These are phyloP conservation scores for Botrytis sinoallii DNA, from an alignment of 2,329 filamentous ascomycete genomes.

Conservation along the genomic window DNA sequence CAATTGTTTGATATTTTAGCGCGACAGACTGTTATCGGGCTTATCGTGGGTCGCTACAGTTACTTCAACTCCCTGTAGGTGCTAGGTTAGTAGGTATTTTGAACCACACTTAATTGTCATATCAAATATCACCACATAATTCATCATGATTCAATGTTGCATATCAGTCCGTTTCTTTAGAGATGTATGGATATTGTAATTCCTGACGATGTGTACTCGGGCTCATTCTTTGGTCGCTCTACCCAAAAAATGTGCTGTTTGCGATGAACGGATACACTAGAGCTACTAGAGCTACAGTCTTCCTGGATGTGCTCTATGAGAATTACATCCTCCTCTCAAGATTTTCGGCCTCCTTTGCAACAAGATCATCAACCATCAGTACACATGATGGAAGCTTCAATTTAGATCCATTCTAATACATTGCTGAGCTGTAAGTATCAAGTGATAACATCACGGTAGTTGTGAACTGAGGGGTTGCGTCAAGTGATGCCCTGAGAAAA, in stretches of 20 bases:
- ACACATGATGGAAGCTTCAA: neutral
- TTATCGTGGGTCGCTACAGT: neutral
- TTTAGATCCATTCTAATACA: neutral
- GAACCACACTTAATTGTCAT: neutral
- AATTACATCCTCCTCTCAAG: neutral
- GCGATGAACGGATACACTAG: neutral
- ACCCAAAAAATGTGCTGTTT: neutral
- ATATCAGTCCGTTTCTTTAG: neutral
- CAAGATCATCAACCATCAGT: neutral
- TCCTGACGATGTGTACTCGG: neutral
- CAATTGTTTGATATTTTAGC: constrained; percentile 4
- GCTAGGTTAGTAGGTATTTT: too few relatives aligned
- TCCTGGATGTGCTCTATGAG: neutral
- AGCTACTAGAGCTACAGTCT: neutral
- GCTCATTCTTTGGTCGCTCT: neutral
- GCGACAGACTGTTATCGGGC: constrained; percentile 7
- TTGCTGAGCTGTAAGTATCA: neutral
- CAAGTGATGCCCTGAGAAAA: neutral
- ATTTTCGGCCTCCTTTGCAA: too few relatives aligned
- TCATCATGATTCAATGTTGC: neutral
- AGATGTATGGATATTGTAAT: neutral
- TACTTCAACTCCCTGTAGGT: neutral
- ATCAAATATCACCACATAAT: neutral
- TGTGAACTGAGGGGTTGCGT: neutral
- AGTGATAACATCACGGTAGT: neutral